Evolutionary conservation across 2,329 filamentous ascomycete genomes (phyloP).

Genomic region (Neoarthrinium moseri): DNA sequence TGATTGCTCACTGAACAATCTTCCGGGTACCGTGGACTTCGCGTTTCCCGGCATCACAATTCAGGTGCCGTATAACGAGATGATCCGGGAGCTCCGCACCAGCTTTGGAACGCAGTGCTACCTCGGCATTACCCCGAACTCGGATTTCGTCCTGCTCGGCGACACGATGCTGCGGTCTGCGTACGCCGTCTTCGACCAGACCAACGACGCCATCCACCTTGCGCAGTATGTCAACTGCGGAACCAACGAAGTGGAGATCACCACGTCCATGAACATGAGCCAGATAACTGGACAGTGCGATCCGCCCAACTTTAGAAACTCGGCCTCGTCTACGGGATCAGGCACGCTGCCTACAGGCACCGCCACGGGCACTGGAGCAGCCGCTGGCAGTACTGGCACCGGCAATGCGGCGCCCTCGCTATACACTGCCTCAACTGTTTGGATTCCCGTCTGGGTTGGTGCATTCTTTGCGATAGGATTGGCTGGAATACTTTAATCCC

Average conservation of each 20-base stretch:
- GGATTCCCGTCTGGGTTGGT: neutral
- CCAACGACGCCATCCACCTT: conserved; percentile 45
- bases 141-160: conserved; percentile 52
- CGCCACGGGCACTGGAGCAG: conserved; percentile 7
- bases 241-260: conserved; percentile 40
- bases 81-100: conserved; percentile 37
- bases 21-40: conserved; percentile 47
- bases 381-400: neutral
- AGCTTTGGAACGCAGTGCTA: conserved; percentile 37
- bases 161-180: conserved; percentile 58
- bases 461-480: neutral
- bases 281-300: conserved; percentile 24
- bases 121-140: conserved; percentile 47
- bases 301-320: conserved; percentile 13
- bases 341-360: neutral
- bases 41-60: conserved; percentile 47
- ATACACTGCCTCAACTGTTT: neutral
- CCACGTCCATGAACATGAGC: conserved; percentile 24
- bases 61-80: conserved; percentile 47
- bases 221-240: conserved; percentile 52
- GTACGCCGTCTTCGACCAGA: conserved; percentile 53
- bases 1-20: conserved; percentile 39
- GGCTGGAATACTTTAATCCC: too few species aligned
- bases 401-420: neutral
- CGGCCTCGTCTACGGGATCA: conserved; percentile 4